These are phyloP conservation scores for Phytophthora pisi DNA, from an alignment of 352 stramenopile species.

Conservation along the genomic window DNA sequence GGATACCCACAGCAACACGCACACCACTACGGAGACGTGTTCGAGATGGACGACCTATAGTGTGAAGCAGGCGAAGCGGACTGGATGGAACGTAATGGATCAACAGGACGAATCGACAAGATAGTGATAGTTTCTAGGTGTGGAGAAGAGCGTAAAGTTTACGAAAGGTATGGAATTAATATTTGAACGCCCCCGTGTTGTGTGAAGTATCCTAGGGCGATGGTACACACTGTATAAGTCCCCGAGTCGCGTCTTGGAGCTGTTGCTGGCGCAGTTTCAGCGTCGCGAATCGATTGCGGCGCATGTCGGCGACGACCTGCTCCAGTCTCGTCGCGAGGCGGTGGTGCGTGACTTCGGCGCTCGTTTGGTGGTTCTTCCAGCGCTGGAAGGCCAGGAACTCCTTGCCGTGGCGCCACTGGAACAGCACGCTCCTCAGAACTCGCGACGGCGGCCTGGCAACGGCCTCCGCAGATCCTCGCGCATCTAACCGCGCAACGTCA, in stretches of 20 bases:
- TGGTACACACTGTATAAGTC: background rate
- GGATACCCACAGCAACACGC: conserved; percentile 8
- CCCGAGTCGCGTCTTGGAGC: conserved; percentile 25
- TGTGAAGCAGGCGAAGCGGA: background rate
- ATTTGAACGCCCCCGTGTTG: conserved; percentile 10
- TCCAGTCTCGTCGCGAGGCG: conserved; percentile 38
- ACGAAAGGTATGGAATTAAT: no score
- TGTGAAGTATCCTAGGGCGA: background rate
- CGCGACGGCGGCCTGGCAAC: conserved; percentile 13
- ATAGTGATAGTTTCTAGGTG: conserved; percentile 20
- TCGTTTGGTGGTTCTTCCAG: conserved; percentile 39
- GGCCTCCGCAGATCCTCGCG: background rate
- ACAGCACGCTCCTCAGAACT: conserved; percentile 30
- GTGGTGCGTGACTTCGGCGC: conserved; percentile 28
- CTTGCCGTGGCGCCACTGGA: conserved; percentile 40
- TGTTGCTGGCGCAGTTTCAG: conserved; percentile 36
- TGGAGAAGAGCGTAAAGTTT: background rate
- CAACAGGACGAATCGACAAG: conserved; percentile 4
- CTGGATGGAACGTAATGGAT: background rate
- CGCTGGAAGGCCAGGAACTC: conserved; percentile 42
- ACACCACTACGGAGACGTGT: conserved; percentile 47
- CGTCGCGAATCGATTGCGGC: conserved; percentile 30
- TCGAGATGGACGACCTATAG: conserved; percentile 76
- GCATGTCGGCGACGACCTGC: conserved; percentile 38
- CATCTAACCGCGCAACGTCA: conserved; percentile 4